Percentiles rank a stretch among this genome's conserved stretches.
Evolutionary conservation across 148 eudicot species (phyloP).

Genomic region (Cornus florida): DNA sequence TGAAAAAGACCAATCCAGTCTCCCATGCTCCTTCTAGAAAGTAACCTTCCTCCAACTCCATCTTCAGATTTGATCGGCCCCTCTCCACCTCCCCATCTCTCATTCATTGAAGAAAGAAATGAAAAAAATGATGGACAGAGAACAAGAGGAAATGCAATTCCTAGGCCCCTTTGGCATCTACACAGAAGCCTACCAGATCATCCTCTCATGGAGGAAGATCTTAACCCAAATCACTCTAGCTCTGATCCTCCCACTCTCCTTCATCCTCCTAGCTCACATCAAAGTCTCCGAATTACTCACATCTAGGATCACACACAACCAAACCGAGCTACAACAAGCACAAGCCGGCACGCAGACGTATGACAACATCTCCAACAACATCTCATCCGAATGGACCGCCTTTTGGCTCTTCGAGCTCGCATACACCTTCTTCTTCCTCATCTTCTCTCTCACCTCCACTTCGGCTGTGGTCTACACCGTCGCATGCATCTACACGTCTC

Average conservation of each 20-base stretch:
- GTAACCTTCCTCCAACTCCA: background rate
- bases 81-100: background rate
- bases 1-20: background rate
- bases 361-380: background rate
- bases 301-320: background rate
- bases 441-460: slow-evolving; percentile 21
- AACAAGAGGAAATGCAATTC: slow-evolving; percentile 22
- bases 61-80: background rate
- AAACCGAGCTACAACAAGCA: background rate
- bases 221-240: slow-evolving; percentile 16
- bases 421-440: slow-evolving; percentile 13
- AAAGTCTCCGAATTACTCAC: slow-evolving; percentile 2
- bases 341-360: background rate
- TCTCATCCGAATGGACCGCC: background rate
- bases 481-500: slow-evolving; percentile 14
- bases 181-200: slow-evolving; percentile 15
- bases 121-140: slow-evolving; percentile 15
- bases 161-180: slow-evolving; percentile 20
- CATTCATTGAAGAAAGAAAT: background rate
- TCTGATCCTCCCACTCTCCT: slow-evolving; percentile 21
- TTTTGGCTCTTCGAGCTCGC: slow-evolving; percentile 6
- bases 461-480: slow-evolving; percentile 21
- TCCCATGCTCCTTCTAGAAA: background rate
- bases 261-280: slow-evolving; percentile 10
- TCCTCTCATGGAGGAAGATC: slow-evolving; percentile 6